Evolutionary conservation across 2,329 filamentous ascomycete genomes (phyloP), one percentile per base, ranked within the genome.

Genomic region (Westerdykella aurantiaca): DNA sequence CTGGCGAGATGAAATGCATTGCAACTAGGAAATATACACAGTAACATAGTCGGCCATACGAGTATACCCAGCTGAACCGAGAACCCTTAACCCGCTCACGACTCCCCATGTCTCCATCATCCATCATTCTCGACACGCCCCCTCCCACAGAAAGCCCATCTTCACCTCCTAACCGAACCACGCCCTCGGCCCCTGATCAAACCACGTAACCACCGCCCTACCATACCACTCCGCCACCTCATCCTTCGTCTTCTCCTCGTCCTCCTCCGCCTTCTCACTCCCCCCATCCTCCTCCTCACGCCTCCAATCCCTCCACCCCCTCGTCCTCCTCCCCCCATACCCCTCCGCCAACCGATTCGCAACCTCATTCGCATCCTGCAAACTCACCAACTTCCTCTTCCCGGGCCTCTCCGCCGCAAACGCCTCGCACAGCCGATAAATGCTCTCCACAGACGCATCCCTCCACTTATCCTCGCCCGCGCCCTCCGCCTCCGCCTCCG

Each of bases 351-450:
- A 50, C 17, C 77, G 57, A 52, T 73, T 77, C 7, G 78, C 77
- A 16, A 82, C 77, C 59, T 82, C 78, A 53, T 81, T 82, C 10
- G 79, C 79, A 58, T 83, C 79, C 33, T 73, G 70, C 43, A 82
- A 57, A 39, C 68, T 77, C 5, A 82, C 78, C 11, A 82, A 63
- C 51, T 69, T 72, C 50, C 78, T 68, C 68, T 76, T 79, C 14
- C 58, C 61, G 10, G 48, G 34, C 38, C 54, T 42, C 43, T 55
- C 57, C 7, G 47, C 47, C 38, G 59, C 54, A 9, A 51, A 48
- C 38, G 64, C 55, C 17, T 57, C 52, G 37, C 71, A 70, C 39
- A 74, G 25, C 31, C 66, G 48, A 62, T 66, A 68, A 31, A 76
- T 47, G 14, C 46, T 52, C 45, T 60, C 47, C 3, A n/a, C 37